phyloP scores from a whole-genome alignment of 2,329 filamentous ascomycete species.

The Epichloe festucae region DNA sequence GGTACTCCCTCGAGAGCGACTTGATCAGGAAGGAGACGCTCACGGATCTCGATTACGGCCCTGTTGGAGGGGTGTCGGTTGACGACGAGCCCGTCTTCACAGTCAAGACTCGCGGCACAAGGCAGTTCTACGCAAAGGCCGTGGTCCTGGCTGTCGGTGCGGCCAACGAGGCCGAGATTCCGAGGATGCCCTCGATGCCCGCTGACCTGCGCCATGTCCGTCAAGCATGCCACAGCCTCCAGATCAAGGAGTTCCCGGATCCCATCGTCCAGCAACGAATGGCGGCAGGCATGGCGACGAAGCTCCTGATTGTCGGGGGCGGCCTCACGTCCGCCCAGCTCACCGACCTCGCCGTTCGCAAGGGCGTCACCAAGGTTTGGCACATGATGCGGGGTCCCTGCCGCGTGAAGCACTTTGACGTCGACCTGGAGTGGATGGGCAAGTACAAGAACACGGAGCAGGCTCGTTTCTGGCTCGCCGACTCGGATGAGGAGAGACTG shows the following conservation, averaged over 20 bases:
- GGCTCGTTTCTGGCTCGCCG: conserved; percentile 63
- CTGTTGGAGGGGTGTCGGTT: conserved; percentile 29
- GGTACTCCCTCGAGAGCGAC: conserved; percentile 32
- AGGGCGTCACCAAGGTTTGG: conserved; percentile 55
- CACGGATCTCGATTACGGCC: conserved; percentile 45
- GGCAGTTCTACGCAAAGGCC: conserved; percentile 41
- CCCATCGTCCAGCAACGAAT: conserved; percentile 40
- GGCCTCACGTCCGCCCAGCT: conserved; percentile 67
- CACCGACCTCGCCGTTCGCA: conserved; percentile 49
- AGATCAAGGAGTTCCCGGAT: conserved; percentile 46
- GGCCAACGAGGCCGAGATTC: conserved; percentile 44
- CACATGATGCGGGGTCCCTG: conserved; percentile 51
- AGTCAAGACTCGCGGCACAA: conserved; percentile 39
- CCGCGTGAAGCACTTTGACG: conserved; percentile 63
- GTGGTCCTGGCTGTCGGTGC: conserved; percentile 62
- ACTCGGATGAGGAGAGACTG: conserved; percentile 55
- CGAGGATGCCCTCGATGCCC: conserved; percentile 23
- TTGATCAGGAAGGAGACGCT: conserved; percentile 51
- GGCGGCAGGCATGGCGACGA: conserved; percentile 34
- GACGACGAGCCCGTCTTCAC: conserved; percentile 49
- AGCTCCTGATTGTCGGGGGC: conserved; percentile 59
- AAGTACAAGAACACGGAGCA: conserved; percentile 72
- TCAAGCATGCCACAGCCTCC: conserved; percentile 51
- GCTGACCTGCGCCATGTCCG: conserved; percentile 10
- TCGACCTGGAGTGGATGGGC: conserved; percentile 66